phyloP scores from a whole-genome alignment of 345 rosid genomes.

The Hibiscus trionum region DNA sequence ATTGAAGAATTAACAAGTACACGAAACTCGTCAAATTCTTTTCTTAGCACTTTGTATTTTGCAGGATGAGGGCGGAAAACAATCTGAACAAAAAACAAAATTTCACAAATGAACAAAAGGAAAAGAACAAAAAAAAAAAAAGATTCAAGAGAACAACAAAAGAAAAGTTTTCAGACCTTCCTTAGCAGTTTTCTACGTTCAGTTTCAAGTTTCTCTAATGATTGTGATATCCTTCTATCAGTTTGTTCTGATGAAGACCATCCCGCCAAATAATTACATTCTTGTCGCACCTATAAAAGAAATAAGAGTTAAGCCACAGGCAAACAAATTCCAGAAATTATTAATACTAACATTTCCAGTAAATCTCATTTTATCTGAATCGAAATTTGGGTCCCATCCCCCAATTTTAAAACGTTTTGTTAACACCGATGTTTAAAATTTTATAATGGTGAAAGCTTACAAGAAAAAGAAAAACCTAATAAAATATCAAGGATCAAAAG shows the following conservation, averaged over 20 bases:
- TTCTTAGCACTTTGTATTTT: constrained; percentile 54
- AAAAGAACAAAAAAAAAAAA: not conserved
- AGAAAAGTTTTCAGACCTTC: constrained; percentile 42
- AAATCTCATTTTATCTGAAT: not conserved
- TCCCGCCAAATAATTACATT: constrained; percentile 73
- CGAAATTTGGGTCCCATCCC: not conserved
- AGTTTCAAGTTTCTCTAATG: constrained; percentile 40
- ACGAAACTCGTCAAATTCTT: constrained; percentile 57
- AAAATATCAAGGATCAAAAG: not conserved
- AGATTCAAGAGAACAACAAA: not conserved
- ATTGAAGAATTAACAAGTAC: constrained; percentile 35
- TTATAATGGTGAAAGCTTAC: not conserved
- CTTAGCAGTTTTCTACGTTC: constrained; percentile 43
- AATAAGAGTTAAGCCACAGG: not conserved
- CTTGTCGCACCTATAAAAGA: constrained; percentile 56
- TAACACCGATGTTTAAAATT: not conserved
- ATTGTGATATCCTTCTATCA: constrained; percentile 33
- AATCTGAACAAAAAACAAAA: constrained; percentile 41
- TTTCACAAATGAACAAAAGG: not conserved
- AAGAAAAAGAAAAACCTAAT: not conserved
- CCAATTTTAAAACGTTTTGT: not conserved
- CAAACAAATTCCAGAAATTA: not conserved
- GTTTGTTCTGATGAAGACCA: constrained; percentile 34
- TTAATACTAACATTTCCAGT: not conserved
- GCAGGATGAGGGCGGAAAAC: constrained; percentile 61